Conservation (phyloP, 768 basidiomycete species). For the Leccinum ochraceum region DNA sequence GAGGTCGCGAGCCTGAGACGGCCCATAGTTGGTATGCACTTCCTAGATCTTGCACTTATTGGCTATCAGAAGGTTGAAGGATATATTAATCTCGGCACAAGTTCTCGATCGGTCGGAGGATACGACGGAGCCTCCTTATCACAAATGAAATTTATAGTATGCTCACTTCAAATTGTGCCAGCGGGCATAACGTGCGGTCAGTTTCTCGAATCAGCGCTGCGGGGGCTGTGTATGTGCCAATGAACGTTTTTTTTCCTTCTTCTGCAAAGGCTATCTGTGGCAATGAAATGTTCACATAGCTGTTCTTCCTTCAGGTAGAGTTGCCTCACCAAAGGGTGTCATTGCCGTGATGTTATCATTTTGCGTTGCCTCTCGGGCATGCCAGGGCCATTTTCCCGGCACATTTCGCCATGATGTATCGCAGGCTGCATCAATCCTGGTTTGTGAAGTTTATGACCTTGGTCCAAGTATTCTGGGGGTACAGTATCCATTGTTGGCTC, state of each 20-base stretch:
- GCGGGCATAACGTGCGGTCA: conserved; percentile 6
- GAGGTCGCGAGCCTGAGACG: conserved; percentile 6
- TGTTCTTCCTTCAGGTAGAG: conserved; percentile 1
- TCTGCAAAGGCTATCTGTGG: conserved; percentile 10
- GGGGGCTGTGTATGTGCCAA: neutral
- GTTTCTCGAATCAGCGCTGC: neutral
- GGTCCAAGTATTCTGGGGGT: conserved; percentile 21
- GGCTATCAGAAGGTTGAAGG: conserved; percentile 18
- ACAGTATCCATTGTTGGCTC: neutral
- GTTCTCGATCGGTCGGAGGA: conserved; percentile 22
- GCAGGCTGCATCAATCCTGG: conserved; percentile 16
- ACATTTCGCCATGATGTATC: conserved; percentile 14
- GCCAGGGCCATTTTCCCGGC: conserved; percentile 8
- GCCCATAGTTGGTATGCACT: neutral
- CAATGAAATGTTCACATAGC: conserved; percentile 13
- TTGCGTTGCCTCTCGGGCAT: conserved; percentile 14
- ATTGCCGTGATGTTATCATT: conserved; percentile 11
- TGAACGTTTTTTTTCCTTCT: conserved; percentile 2
- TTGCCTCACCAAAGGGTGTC: conserved; percentile 4
- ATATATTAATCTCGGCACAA: conserved; percentile 21
- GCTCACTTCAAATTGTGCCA: conserved; percentile 4
- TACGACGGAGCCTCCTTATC: conserved; percentile 6
- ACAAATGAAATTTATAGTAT: conserved; percentile 21
- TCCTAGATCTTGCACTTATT: conserved; percentile 10
- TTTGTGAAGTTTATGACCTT: neutral